Conservation (phyloP, 257 asterid species). For the Solanum medicagineum region DNA sequence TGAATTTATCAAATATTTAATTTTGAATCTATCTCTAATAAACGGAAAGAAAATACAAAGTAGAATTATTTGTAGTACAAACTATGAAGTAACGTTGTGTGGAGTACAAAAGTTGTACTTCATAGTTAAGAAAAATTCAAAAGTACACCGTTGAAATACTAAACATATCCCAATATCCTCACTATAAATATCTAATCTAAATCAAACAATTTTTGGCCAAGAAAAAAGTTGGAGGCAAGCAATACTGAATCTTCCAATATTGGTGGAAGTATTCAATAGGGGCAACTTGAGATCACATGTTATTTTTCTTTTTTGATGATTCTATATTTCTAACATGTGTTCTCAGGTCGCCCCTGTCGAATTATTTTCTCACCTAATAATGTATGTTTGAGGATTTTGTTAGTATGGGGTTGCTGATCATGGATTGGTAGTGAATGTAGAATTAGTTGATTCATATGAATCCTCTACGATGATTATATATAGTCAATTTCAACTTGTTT, state of each 20-base stretch:
- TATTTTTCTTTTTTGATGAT: neutral
- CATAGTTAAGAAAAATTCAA: neutral
- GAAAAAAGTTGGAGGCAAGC: neutral
- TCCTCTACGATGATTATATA: neutral
- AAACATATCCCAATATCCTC: neutral
- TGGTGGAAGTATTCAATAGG: neutral
- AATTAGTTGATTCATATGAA: neutral
- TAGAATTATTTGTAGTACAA: neutral
- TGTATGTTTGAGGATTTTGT: neutral
- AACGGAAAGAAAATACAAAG: too few species aligned
- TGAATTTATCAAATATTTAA: neutral
- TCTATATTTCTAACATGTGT: neutral
- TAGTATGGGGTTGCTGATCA: neutral
- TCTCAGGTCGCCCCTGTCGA: neutral
- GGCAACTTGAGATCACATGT: neutral
- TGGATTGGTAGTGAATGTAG: neutral
- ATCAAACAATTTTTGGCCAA: neutral
- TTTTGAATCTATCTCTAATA: too few species aligned
- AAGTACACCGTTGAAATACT: neutral
- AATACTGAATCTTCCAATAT: neutral
- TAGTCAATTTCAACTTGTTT: neutral
- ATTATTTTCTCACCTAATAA: neutral
- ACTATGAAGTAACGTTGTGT: neutral
- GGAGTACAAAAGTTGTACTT: neutral
- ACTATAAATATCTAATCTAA: neutral